Base-by-base conservation (phyloP, 495 filamentous ascomycete genomes). In the Penicillium ucsense region DNA sequence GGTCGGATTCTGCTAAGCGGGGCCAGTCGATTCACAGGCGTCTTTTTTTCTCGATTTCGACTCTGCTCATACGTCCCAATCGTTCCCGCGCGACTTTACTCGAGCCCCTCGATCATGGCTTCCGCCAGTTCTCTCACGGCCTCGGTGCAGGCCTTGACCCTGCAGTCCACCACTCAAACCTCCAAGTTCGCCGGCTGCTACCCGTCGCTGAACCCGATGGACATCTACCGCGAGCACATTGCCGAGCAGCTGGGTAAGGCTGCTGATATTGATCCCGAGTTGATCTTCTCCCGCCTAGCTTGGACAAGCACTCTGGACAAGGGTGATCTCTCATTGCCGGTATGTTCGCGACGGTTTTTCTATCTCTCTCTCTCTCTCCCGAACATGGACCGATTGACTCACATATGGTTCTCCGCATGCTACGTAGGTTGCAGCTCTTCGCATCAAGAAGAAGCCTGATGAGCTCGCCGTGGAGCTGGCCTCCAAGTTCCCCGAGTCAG, bases 291-390 rank as follows among this genome's bases (percentile, higher is more conserved):
- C 12, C 79, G 80, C 31, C 66, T 97, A 33, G 71, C 80, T 59
- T 95, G 88, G 88, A 95, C 91, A 9, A 74, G 77, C 51, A 80
- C 80, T 41, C 70, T 94, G 30, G 90, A 95, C 48, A 94, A 94
- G 75, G 91, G 91, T 50, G 91, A 97, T 62, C 67, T 97, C 53
- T 71, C 83, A 39, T 70, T 95, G 34, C 80, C 91, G 43, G 83
- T 73, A 71, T 48, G 64, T 55, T n/a, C 51, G 47, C 5, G 30
- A 50, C 20, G 20, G 20, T 20, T 20, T 2, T 20, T 20, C 20
- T 20, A 20, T 20, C 20, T 20, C 20, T 20, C 20, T 20, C 20
- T 20, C 20, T 20, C 20, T 20, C 20, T 2, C 20, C 20, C 27
- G 5, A 6, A 30, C 43, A 30, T 7, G 20, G 12, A 33, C 20